Base-by-base conservation (phyloP, 495 filamentous ascomycete genomes). In the Penicillium cinerascens region DNA sequence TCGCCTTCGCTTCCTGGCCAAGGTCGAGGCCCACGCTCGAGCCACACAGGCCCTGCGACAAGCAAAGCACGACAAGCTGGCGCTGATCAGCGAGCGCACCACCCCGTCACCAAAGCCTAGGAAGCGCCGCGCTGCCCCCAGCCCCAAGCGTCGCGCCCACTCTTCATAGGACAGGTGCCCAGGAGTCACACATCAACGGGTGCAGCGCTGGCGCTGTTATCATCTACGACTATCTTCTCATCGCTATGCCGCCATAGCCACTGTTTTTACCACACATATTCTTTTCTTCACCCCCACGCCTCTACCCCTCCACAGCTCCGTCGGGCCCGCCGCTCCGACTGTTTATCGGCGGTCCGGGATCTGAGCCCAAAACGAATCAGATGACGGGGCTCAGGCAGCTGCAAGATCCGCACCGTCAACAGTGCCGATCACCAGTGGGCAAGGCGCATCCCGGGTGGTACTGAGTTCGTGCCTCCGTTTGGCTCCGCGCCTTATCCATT, bases 1-100 rank as follows among this genome's bases (percentile, higher is more conserved):
- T 26, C 71, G 74, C 16, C 68, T 63, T 3, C 71, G 69, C 7
- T 75, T 77, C 63, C 61, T 76, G 37, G 74, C 74, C 20, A 69
- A 71, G 48, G 71, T 77, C 9, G 70, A 77, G 16, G 74, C 74
- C 42, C 71, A 75, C 50, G 74, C 74, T 2, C 69, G 69, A 36
- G 74, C 74, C 2, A 70, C 72, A 37, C 71, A 74, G 44, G 71
- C 68, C n/a, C 26, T 75, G 23, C 69, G 72, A 29, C 54, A 68
- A n/a, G 52, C 67, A 4, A 70, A 77, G 57, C 53, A 66, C 11
- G 52, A 66, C 3, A 70, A 77, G 57, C 42, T 67, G 42, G 55
- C 64, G 3, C 55, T 66, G n/a, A 54, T 54, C 16, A 42, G 21
- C 33, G 73, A 74, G 56, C 67, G 67, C 49, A 66, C 67, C 23